A percentile compares a stretch with the other conserved stretches of the same genome.
phyloP scores from a whole-genome alignment of 192 early-diverging fungal genomes.

The Spizellomyces sp. region DNA sequence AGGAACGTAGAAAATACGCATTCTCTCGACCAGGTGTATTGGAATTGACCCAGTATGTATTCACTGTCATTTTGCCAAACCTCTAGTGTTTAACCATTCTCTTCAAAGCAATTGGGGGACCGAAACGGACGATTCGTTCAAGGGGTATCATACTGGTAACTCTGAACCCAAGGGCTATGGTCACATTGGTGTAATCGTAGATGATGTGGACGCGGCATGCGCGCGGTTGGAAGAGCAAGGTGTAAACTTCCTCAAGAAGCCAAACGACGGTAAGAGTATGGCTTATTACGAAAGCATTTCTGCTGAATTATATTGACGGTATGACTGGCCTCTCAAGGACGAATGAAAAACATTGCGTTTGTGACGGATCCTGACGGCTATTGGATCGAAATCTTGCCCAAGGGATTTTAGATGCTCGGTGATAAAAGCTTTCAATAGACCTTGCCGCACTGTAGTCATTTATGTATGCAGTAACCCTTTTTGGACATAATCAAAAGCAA shows the following conservation, averaged over 20 bases:
- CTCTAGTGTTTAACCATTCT: constrained; percentile 5
- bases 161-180: constrained; percentile 77
- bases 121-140: constrained; percentile 63
- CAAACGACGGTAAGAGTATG: constrained; percentile 57
- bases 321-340: constrained; percentile 2
- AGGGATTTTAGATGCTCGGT: background rate
- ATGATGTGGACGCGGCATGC: constrained; percentile 77
- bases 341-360: constrained; percentile 85
- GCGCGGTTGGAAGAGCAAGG: constrained; percentile 69
- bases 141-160: constrained; percentile 72
- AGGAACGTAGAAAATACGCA: constrained; percentile 50
- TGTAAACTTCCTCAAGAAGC: constrained; percentile 77
- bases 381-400: constrained; percentile 66
- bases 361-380: constrained; percentile 84
- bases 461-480: too few species aligned
- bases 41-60: constrained; percentile 77
- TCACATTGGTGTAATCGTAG: constrained; percentile 76
- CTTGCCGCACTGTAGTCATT: too few species aligned
- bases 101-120: constrained; percentile 74
- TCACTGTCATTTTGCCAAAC: background rate
- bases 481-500: too few species aligned
- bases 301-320: background rate
- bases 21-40: constrained; percentile 72
- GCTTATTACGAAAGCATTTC: background rate
- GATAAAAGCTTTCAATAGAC: too few species aligned